phyloP scores from a whole-genome alignment of 2,329 filamentous ascomycete species.

The Metarhizium album region DNA sequence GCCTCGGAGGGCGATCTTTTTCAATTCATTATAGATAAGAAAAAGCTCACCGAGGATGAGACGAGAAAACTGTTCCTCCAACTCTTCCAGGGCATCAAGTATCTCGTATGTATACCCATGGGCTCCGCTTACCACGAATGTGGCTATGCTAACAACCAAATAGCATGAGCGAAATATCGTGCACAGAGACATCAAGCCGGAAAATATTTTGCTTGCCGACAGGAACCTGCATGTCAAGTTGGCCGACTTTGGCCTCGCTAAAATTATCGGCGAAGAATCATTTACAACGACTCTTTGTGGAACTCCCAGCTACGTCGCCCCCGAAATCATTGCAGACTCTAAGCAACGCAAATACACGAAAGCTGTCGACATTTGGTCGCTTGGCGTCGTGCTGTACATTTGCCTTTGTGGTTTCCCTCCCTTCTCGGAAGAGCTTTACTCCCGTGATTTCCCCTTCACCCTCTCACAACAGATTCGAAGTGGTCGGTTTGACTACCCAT shows the following conservation, averaged over 20 bases:
- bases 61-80: constrained; percentile 81
- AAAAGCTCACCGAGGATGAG: constrained; percentile 77
- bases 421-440: constrained; percentile 88
- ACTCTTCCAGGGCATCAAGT: constrained; percentile 88
- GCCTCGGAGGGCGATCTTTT: constrained; percentile 91
- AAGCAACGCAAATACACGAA: constrained; percentile 83
- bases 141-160: background rate
- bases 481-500: constrained; percentile 87
- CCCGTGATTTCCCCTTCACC: constrained; percentile 70
- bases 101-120: constrained; percentile 54
- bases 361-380: constrained; percentile 91
- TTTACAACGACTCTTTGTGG: constrained; percentile 95
- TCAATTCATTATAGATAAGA: constrained; percentile 85
- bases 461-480: constrained; percentile 83
- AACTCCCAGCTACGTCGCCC: constrained; percentile 94
- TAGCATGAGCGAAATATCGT: constrained; percentile 96
- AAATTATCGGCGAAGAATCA: constrained; percentile 96
- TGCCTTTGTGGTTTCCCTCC: constrained; percentile 94
- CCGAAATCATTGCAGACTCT: constrained; percentile 80
- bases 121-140: background rate
- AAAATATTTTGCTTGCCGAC: constrained; percentile 86
- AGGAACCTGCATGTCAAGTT: constrained; percentile 80
- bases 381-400: constrained; percentile 97
- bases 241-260: constrained; percentile 92
- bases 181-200: constrained; percentile 94